Conservation (phyloP, 371 early-diverging fungal species). For the Circinella umbellata region DNA sequence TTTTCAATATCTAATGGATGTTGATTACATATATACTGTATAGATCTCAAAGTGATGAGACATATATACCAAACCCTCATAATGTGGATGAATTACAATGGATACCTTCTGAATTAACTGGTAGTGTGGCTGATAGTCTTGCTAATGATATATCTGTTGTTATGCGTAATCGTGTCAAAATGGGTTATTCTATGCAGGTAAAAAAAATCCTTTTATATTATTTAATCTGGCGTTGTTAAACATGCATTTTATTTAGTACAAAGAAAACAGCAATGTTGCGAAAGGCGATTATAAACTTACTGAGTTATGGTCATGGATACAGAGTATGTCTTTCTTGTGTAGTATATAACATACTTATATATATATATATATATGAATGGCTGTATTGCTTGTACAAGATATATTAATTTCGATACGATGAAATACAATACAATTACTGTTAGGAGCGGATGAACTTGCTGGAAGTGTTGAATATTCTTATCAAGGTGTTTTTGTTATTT, state of each 20-base stretch:
- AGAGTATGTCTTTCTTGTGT: constrained; percentile 34
- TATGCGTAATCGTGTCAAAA: constrained; percentile 74
- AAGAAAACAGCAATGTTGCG: constrained; percentile 44
- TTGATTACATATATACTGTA: neutral
- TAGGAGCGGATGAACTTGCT: constrained; percentile 62
- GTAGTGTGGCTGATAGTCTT: constrained; percentile 28
- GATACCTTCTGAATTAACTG: neutral
- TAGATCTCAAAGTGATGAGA: constrained; percentile 3
- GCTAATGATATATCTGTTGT: constrained; percentile 76
- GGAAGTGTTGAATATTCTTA: constrained; percentile 70
- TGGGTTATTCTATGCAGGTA: constrained; percentile 81
- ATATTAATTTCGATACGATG: too few relatives aligned
- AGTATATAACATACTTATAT: too few relatives aligned
- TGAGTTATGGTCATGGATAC: constrained; percentile 82
- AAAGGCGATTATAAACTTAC: constrained; percentile 44
- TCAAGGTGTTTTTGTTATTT: constrained; percentile 74
- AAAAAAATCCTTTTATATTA: constrained; percentile 13
- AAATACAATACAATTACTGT: too few relatives aligned
- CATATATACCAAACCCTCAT: neutral
- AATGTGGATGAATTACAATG: constrained; percentile 1
- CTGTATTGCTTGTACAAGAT: too few relatives aligned
- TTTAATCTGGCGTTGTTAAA: neutral
- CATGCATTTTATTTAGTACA: constrained; percentile 27
- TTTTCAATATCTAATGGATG: too few relatives aligned
- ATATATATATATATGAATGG: too few relatives aligned